Conservation (phyloP, 495 filamentous ascomycete genomes). For the Neurospora sp. region DNA sequence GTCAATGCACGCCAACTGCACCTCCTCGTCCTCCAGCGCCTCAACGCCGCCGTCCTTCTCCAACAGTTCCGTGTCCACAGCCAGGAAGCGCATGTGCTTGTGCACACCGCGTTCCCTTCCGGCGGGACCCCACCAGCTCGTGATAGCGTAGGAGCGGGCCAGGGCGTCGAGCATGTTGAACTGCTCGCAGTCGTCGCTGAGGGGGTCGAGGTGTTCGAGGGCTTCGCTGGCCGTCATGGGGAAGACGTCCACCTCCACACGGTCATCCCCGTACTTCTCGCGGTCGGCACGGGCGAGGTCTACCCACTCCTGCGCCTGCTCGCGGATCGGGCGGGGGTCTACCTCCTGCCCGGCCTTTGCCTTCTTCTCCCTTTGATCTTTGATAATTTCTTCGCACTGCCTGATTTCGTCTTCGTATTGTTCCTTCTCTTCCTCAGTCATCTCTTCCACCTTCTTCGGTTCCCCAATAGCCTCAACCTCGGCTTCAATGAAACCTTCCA, state of each 20-base stretch:
- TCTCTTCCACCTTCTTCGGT: neutral
- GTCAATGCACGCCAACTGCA: constrained; percentile 32
- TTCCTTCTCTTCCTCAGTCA: neutral
- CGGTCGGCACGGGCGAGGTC: neutral
- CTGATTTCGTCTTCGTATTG: neutral
- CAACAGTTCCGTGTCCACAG: constrained; percentile 31
- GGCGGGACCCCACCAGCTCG: constrained; percentile 15
- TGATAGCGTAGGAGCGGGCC: constrained; percentile 17
- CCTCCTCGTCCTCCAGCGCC: constrained; percentile 30
- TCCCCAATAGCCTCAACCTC: neutral
- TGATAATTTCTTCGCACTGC: neutral
- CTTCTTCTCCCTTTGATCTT: neutral
- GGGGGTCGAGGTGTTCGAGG: neutral
- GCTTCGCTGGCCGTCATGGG: neutral
- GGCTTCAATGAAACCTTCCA: neutral
- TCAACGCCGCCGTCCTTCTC: constrained; percentile 23
- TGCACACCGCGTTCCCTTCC: constrained; percentile 1
- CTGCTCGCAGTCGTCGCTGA: neutral
- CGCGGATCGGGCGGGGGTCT: neutral
- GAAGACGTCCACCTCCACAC: neutral
- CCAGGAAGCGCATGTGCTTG: constrained; percentile 40
- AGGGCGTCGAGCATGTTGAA: constrained; percentile 15
- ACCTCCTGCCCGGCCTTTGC: neutral
- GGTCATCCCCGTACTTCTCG: neutral
- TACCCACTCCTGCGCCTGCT: neutral